Base-by-base conservation (phyloP, 768 basidiomycete species). In the Suillus sp. region DNA sequence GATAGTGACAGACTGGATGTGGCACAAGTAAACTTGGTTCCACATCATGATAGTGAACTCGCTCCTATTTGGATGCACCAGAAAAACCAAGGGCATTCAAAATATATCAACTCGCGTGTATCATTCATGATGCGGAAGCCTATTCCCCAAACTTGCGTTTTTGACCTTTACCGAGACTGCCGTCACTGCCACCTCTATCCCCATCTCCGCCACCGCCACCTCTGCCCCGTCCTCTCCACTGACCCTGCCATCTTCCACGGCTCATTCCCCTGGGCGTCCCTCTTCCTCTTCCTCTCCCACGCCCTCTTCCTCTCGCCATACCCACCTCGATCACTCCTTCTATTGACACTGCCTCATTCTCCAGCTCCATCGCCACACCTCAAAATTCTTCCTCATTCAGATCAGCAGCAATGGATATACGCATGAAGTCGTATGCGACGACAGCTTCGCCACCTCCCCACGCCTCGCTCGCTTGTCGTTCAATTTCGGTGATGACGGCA, bases 351-450 rank as follows among this genome's bases (percentile, higher is more conserved):
- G 11, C 60, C 1, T 37, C 60, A 59, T 32, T 30, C 20, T 58
- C 55, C 32, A 38, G 7, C 18, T 22, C n/a, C 20, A 32, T 37
- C 1, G 16, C 16, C 10, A 57, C 38, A 40, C 5, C 37, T 10
- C 18, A 38, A 57, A 20, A 57, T 40, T 20, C 38, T 57, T 40
- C 38, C 16, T 61, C 35, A 10, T 18, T 61, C 60, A 40, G 4
- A 9, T 22, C 60, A 40, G 58, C 63, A 34, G 81, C 79, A 57
- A 87, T 72, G 13, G 71, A 68, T 34, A 85, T 74, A 51, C 77
- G 77, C 78, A 86, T 78, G 58, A 81, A 89, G 70, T 89, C 88
- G 64, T 75, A 79, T n/a, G 88, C 87, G 37, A 83, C 86, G 16
- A 78, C 71, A 0, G 83, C 87, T 16, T 65, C 65, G n/a, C 75